Conservation (phyloP, 2,329 filamentous ascomycete species). For the Epichloe aotearoae region DNA sequence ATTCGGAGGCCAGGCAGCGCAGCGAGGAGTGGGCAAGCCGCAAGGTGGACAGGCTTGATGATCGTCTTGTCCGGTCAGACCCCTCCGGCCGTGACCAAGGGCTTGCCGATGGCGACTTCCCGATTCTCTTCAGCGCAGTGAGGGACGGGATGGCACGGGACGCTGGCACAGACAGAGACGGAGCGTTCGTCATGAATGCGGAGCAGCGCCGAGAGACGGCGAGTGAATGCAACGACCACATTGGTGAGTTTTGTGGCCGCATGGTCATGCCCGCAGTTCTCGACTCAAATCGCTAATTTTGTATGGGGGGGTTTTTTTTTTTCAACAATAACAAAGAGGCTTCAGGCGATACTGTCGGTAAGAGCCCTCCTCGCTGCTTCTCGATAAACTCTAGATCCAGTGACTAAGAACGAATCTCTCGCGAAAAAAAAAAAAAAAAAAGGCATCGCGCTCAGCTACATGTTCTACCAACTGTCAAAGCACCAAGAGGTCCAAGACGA, state of each 20-base stretch:
- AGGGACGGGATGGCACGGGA: neutral
- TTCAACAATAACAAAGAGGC: neutral
- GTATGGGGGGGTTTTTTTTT: neutral
- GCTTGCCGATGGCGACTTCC: neutral
- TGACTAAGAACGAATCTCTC: neutral
- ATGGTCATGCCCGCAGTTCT: too few relatives aligned
- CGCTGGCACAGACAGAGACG: neutral
- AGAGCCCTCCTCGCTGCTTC: neutral
- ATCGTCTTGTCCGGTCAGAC: neutral
- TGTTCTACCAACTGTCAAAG: neutral
- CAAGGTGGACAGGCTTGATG: neutral
- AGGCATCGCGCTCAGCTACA: neutral
- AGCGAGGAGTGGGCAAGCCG: neutral
- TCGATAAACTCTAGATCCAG: neutral
- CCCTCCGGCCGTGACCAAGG: neutral
- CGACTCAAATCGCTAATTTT: too few relatives aligned
- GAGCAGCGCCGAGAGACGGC: neutral
- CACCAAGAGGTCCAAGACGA: neutral
- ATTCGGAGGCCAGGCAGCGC: neutral
- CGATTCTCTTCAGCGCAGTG: neutral
- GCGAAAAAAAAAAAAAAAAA: neutral
- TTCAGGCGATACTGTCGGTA: neutral
- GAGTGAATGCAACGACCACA: neutral
- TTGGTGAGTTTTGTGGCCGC: neutral
- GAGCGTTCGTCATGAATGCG: neutral